Conservation (phyloP, 1,139 yeast genomes). For the Blastobotrys apis region DNA sequence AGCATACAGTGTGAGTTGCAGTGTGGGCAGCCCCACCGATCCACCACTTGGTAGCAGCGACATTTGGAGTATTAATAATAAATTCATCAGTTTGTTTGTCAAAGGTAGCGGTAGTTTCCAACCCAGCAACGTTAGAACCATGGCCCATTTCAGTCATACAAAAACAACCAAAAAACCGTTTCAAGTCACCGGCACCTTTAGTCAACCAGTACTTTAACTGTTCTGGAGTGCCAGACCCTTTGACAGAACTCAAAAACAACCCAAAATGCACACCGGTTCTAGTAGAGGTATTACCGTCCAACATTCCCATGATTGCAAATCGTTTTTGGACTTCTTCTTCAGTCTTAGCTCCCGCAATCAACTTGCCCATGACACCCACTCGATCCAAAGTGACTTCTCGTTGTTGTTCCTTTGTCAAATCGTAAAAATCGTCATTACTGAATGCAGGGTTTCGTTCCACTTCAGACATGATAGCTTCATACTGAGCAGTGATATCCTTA, state of each 20-base stretch:
- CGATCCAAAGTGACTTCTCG: conserved; percentile 52
- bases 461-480: conserved; percentile 45
- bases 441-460: conserved; percentile 56
- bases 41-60: conserved; percentile 97
- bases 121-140: conserved; percentile 88
- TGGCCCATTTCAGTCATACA: conserved; percentile 94
- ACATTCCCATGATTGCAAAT: conserved; percentile 40
- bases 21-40: conserved; percentile 97
- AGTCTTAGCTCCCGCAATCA: conserved; percentile 43
- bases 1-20: conserved; percentile 76
- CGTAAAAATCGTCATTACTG: conserved; percentile 49
- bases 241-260: conserved; percentile 61
- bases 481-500: conserved; percentile 42
- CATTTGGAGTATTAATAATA: conserved; percentile 76
- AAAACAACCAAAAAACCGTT: conserved; percentile 81
- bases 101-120: conserved; percentile 87
- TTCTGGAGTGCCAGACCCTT: conserved; percentile 65
- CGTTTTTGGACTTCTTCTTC: conserved; percentile 36
- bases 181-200: conserved; percentile 62
- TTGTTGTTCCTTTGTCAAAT: conserved; percentile 45
- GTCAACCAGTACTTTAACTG: conserved; percentile 66
- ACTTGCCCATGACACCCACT: conserved; percentile 45
- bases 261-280: conserved; percentile 70
- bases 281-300: conserved; percentile 62
- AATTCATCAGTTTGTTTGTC: conserved; percentile 64